Conservation (phyloP, 352 stramenopile genomes). For the Pythium sp. region DNA sequence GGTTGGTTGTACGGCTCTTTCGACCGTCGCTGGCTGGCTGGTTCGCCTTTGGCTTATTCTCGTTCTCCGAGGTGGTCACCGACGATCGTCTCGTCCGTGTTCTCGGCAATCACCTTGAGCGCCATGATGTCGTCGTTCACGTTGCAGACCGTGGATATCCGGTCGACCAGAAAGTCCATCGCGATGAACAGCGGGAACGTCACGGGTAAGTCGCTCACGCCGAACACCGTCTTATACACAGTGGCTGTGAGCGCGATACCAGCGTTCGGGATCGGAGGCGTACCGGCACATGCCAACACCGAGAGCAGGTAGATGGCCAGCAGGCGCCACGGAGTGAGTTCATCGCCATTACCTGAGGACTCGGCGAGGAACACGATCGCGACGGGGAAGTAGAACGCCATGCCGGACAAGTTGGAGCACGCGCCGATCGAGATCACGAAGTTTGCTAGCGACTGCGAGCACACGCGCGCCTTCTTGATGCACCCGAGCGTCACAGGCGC, state of each 20-base stretch:
- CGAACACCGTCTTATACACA: conserved; percentile 64
- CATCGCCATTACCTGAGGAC: conserved; percentile 48
- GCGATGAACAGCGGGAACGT: conserved; percentile 60
- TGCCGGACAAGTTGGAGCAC: conserved; percentile 52
- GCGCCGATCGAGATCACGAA: conserved; percentile 74
- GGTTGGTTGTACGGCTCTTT: neutral
- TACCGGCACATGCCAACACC: conserved; percentile 48
- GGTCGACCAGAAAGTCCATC: conserved; percentile 66
- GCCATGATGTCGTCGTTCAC: conserved; percentile 82
- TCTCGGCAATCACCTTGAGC: conserved; percentile 71
- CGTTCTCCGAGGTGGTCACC: conserved; percentile 51
- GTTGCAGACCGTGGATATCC: conserved; percentile 66
- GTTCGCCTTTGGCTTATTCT: conserved; percentile 12
- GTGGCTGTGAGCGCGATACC: conserved; percentile 56
- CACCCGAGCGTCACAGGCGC: conserved; percentile 55
- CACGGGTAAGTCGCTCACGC: conserved; percentile 36
- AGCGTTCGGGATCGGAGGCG: conserved; percentile 47
- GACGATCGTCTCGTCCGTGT: conserved; percentile 64
- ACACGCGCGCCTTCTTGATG: conserved; percentile 57
- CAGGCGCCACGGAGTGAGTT: conserved; percentile 43
- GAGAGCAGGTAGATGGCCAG: conserved; percentile 55
- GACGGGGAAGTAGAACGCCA: conserved; percentile 65
- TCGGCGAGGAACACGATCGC: conserved; percentile 59
- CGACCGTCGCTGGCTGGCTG: neutral
- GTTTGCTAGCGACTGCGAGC: conserved; percentile 66